Base-by-base conservation (phyloP, 1,284 basidiomycete genomes). In the Austroboletus niveus region DNA sequence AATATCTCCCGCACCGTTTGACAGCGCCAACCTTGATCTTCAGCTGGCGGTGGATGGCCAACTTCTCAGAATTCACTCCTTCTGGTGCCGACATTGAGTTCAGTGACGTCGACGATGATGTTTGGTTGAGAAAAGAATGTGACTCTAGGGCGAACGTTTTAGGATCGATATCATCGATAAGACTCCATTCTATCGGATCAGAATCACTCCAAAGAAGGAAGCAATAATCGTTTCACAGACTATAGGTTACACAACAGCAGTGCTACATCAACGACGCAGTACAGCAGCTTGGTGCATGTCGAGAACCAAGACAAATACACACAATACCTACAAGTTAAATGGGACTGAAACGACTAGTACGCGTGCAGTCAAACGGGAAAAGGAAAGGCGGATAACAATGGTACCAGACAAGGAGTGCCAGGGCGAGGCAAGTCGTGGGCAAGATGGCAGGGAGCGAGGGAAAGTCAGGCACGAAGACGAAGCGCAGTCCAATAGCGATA, bases 11-110 rank as follows among this genome's bases (percentile, higher is more conserved):
- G 53, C 53, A 92, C 92, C 92, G 80, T 71, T 81, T 83, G 32
- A 84, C 81, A 34, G 78, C 80, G 41, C 85, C 86, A 5, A 83
- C 72, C 73, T 92, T 93, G 75, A 94, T 94, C 69, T 84, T 90
- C 60, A 94, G 79, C 66, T 92, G 87, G 52, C 78, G 77, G 53
- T 75, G 76, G 47, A 82, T 63, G 38, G 78, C 68, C 44, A 76
- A 64, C 54, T 50, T 60, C 12, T 57, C 56, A 31, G 54, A 55
- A 15, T 34, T 42, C 29, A 43, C 31, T 59, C 20, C 49, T 40
- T 55, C 43, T 6, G 44, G 40, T 45, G 51, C 20, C 10, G 66
- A 51, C 66, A 68, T 68, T 7, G 47, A 42, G 45, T 32, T 49
- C 39, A 12, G 34, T 39, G 52, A 45, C 36, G 38, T 59, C 27